These are phyloP conservation scores for Anthoceros angustus DNA, from an alignment of 225 moss, liverwort and hornwort genomes.

Conservation along the genomic window DNA sequence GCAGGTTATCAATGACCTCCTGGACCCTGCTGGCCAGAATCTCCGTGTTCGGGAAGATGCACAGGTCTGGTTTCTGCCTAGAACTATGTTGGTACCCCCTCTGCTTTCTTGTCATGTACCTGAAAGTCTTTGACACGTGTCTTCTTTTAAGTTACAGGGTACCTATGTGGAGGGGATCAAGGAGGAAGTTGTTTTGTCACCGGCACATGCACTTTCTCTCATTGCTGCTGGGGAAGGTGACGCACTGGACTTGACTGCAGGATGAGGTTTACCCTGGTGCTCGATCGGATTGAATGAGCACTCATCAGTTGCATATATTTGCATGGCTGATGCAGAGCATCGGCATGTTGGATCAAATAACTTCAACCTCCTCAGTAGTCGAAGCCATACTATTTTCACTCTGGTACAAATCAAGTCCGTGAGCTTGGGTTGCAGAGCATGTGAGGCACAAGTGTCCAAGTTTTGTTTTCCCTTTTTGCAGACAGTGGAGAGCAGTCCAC, in stretches of 20 bases:
- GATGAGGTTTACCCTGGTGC: neutral
- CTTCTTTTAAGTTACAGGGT: constrained; percentile 44
- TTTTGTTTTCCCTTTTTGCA: constrained; percentile 11
- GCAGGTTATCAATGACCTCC: constrained; percentile 89
- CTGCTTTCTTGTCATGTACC: neutral
- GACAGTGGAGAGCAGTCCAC: constrained; percentile 95
- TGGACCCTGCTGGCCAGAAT: constrained; percentile 90
- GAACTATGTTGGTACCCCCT: neutral
- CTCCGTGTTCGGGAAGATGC: constrained; percentile 85
- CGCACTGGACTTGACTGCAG: neutral
- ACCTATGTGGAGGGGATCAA: constrained; percentile 98
- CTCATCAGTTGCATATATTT: no score
- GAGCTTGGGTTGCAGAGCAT: neutral
- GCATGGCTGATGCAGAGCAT: constrained; percentile 42
- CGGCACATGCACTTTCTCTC: constrained; percentile 84
- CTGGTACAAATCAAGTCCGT: constrained; percentile 26
- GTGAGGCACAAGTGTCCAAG: neutral
- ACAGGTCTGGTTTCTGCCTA: constrained; percentile 23
- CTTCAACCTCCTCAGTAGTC: constrained; percentile 89
- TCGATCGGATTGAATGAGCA: neutral
- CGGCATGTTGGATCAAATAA: constrained; percentile 98
- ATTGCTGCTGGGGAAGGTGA: constrained; percentile 98
- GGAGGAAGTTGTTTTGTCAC: constrained; percentile 93
- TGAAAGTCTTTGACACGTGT: no score
- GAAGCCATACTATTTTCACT: constrained; percentile 96